Evolutionary conservation across 1,284 basidiomycete species (phyloP).

Genomic region (Ustanciosporium gigantosporum): DNA sequence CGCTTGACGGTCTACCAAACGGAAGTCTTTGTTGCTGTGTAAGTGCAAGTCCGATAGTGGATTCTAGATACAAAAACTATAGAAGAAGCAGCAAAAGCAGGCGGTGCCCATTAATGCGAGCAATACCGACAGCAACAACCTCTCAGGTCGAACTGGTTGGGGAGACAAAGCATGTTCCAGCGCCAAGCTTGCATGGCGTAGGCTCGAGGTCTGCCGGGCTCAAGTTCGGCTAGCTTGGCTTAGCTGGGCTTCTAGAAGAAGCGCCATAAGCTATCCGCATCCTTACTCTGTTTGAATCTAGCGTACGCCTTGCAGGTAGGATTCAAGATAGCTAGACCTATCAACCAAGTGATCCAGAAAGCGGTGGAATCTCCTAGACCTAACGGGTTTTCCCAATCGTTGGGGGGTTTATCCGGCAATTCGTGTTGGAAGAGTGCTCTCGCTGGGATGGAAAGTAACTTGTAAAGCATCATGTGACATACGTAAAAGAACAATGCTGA

Average conservation of each 20-base stretch:
- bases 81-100: not conserved
- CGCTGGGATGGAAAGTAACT: constrained; percentile 16
- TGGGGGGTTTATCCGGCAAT: constrained; percentile 19
- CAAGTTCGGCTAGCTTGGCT: too few relatives aligned
- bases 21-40: constrained; percentile 11
- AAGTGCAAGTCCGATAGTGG: not conserved
- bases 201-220: too few relatives aligned
- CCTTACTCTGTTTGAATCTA: constrained; percentile 14
- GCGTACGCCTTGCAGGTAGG: constrained; percentile 24
- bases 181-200: too few relatives aligned
- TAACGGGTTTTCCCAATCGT: constrained; percentile 7
- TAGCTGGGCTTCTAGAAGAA: too few relatives aligned
- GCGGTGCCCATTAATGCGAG: too few relatives aligned
- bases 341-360: constrained; percentile 26
- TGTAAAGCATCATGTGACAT: constrained; percentile 27
- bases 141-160: too few relatives aligned
- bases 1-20: constrained; percentile 27
- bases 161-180: too few relatives aligned
- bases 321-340: constrained; percentile 18
- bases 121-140: too few relatives aligned
- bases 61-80: not conserved
- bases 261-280: constrained; percentile 26
- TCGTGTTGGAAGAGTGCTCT: constrained; percentile 22
- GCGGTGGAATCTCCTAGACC: constrained; percentile 13
- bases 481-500: constrained; percentile 51